A percentile compares a stretch with the other conserved stretches of the same genome.
phyloP scores from a whole-genome alignment of 345 rosid genomes.

The Eucalyptus sp. region DNA sequence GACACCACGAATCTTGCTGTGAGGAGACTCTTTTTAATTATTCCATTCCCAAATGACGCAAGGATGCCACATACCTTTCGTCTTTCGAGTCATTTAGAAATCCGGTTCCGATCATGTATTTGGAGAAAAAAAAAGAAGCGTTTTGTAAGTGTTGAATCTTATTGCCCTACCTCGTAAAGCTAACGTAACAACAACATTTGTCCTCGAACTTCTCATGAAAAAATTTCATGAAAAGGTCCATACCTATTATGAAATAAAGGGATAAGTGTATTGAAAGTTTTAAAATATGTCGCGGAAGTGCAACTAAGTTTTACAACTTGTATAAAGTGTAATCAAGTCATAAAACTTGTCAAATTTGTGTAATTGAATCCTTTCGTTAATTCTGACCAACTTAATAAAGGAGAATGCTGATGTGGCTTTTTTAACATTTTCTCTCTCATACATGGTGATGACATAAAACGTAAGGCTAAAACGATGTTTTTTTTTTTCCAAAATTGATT shows the following conservation, averaged over 20 bases:
- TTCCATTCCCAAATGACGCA: background rate
- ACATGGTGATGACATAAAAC: background rate
- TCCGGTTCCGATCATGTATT: background rate
- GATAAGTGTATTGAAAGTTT: no score
- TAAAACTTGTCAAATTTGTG: background rate
- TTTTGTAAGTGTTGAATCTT: background rate
- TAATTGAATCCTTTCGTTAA: rapidly evolving
- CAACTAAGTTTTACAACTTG: no score
- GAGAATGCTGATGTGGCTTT: background rate
- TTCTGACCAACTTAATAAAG: rapidly evolving
- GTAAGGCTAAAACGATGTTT: rapidly evolving
- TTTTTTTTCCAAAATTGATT: background rate
- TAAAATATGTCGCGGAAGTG: rapidly evolving
- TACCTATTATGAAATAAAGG: background rate
- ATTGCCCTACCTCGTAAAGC: background rate
- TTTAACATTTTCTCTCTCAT: background rate
- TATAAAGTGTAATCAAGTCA: rapidly evolving
- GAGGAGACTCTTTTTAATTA: background rate
- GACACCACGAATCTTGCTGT: background rate
- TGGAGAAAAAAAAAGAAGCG: background rate
- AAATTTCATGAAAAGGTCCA: background rate
- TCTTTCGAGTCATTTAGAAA: background rate
- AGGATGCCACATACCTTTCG: background rate
- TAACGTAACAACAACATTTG: background rate
- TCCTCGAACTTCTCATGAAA: background rate